phyloP scores from a whole-genome alignment of 192 early-diverging fungal species.

The Linnemannia hyalina region DNA sequence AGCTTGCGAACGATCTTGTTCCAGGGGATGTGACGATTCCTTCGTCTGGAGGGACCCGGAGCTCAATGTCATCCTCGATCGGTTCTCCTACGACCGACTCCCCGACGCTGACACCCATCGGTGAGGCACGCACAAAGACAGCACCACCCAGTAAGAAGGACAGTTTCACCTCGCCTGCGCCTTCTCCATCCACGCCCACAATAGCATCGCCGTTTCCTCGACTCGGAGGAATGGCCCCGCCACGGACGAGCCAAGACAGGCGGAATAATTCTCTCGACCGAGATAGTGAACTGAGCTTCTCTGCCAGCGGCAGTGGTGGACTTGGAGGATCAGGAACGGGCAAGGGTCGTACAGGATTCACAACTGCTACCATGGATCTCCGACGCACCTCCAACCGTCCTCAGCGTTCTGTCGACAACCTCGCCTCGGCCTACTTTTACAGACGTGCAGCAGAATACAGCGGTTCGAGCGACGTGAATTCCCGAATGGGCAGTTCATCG shows the following conservation, averaged over 20 bases:
- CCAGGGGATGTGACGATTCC: neutral
- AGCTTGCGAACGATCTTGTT: slow-evolving; percentile 23
- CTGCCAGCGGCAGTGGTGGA: neutral
- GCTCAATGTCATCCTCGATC: slow-evolving; percentile 25
- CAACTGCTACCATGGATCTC: slow-evolving; percentile 33
- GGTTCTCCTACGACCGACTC: slow-evolving; percentile 27
- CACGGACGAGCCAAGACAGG: neutral
- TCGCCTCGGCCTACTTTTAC: slow-evolving; percentile 42
- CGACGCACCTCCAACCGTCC: slow-evolving; percentile 26
- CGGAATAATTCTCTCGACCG: slow-evolving; percentile 18
- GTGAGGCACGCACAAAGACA: neutral
- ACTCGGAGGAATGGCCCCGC: slow-evolving; percentile 1
- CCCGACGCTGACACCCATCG: neutral
- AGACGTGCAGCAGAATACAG: slow-evolving; percentile 30
- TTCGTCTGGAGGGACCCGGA: slow-evolving; percentile 15
- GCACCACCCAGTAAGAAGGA: neutral
- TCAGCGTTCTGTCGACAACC: slow-evolving; percentile 41
- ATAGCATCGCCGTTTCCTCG: neutral
- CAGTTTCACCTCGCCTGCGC: neutral
- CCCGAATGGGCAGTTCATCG: neutral
- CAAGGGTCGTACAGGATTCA: slow-evolving; percentile 6
- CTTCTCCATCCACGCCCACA: slow-evolving; percentile 3
- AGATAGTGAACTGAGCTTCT: neutral
- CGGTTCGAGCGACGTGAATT: neutral
- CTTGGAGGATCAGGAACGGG: neutral